Conservation (phyloP, 108 stramenopile species). For the Aureococcus anophagefferens region DNA sequence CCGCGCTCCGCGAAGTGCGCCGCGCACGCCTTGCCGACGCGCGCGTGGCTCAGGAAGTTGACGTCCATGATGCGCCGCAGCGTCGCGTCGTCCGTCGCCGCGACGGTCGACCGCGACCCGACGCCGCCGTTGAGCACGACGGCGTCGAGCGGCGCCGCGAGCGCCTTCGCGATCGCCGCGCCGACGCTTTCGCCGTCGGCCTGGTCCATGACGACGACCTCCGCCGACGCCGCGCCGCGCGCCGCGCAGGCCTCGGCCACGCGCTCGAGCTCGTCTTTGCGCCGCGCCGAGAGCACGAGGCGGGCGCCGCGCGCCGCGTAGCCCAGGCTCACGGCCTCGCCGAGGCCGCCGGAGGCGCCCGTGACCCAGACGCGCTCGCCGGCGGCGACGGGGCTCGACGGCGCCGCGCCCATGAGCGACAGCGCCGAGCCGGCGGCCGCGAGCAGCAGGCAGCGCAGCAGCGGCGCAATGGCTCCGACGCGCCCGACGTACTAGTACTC, state of each 20-base stretch:
- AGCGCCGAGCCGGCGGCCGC: too few species aligned
- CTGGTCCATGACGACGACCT: conserved; percentile 3
- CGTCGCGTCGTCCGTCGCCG: background rate
- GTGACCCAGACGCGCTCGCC: conserved; percentile 14
- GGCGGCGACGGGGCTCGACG: background rate
- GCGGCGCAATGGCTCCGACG: too few species aligned
- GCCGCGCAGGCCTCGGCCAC: background rate
- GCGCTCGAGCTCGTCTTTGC: conserved; percentile 5
- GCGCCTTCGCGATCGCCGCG: too few species aligned
- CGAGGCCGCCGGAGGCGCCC: conserved; percentile 8
- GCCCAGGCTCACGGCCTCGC: conserved; percentile 3
- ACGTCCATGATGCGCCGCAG: conserved; percentile 5
- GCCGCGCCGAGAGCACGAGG: conserved; percentile 10
- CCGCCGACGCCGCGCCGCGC: background rate
- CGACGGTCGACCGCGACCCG: conserved; percentile 4
- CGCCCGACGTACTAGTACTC: too few species aligned
- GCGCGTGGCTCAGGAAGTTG: conserved; percentile 6
- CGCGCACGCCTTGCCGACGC: background rate
- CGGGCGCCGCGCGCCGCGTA: conserved; percentile 3
- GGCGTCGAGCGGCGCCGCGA: conserved; percentile 8
- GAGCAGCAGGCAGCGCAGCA: too few species aligned
- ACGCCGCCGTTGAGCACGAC: conserved; percentile 15
- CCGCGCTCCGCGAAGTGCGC: conserved; percentile 1
- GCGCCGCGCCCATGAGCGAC: background rate
- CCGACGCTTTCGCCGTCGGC: background rate